A percentile compares a stretch with the other conserved stretches of the same genome.
These are phyloP conservation scores for Ophiocordyceps camponoti-floridani DNA, from an alignment of 2,329 filamentous ascomycete species.

Conservation along the genomic window DNA sequence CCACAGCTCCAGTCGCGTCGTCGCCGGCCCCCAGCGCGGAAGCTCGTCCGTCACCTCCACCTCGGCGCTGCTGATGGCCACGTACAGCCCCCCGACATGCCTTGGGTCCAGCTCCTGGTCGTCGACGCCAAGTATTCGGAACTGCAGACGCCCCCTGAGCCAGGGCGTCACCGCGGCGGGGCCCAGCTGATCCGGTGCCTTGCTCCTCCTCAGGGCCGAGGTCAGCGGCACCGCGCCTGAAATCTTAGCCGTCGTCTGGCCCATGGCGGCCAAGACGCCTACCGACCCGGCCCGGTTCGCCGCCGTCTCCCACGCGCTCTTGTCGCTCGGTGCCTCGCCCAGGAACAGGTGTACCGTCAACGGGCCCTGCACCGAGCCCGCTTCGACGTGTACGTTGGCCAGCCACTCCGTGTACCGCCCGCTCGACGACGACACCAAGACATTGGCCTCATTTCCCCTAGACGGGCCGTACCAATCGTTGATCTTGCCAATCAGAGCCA, in stretches of 20 bases:
- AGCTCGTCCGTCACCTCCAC: constrained; percentile 11
- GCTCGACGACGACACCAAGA: too few species aligned
- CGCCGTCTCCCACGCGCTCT: constrained; percentile 29
- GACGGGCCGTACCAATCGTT: constrained; percentile 27
- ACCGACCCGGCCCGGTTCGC: constrained; percentile 43
- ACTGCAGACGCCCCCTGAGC: constrained; percentile 19
- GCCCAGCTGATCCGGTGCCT: constrained; percentile 18
- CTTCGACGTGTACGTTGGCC: constrained; percentile 44
- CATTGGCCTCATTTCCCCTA: constrained; percentile 6
- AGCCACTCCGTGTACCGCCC: constrained; percentile 44
- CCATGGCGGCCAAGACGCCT: constrained; percentile 33
- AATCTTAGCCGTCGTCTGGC: constrained; percentile 17
- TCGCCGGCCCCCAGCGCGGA: constrained; percentile 10
- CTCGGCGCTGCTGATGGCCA: constrained; percentile 13
- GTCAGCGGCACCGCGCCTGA: constrained; percentile 35
- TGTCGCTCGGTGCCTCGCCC: constrained; percentile 28
- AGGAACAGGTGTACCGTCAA: constrained; percentile 52
- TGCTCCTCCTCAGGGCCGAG: constrained; percentile 22
- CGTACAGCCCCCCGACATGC: constrained; percentile 11
- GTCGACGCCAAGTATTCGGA: constrained; percentile 12
- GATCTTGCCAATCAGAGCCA: constrained; percentile 24
- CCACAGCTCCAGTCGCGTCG: constrained; percentile 10
- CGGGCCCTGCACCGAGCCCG: constrained; percentile 39
- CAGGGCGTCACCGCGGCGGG: constrained; percentile 19
- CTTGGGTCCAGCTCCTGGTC: constrained; percentile 8